A percentile compares a stretch with the other conserved stretches of the same genome.
Evolutionary conservation across 164 flowering plant genomes (phyloP).

Genomic region (Litsea cubeba): DNA sequence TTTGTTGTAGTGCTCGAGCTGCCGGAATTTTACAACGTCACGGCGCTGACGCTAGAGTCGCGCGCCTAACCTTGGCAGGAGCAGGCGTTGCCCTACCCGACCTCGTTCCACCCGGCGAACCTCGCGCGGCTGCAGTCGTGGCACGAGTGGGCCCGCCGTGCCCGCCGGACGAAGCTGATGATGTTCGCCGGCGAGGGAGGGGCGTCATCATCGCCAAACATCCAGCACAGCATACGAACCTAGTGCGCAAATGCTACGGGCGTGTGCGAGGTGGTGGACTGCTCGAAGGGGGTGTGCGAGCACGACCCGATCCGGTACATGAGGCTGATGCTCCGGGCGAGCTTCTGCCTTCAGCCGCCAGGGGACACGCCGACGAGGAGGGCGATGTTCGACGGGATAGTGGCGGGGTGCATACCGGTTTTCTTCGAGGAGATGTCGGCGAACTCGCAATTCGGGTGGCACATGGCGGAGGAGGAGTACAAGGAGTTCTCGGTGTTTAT

Average conservation of each 20-base stretch:
- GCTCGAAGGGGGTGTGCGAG: constrained; percentile 71
- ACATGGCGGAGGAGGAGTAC: constrained; percentile 55
- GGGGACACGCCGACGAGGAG: too few relatives aligned
- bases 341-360: too few relatives aligned
- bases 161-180: constrained; percentile 50
- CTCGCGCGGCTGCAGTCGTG: constrained; percentile 46
- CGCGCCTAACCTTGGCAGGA: constrained; percentile 95
- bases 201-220: constrained; percentile 46
- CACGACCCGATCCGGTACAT: constrained; percentile 81
- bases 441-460: constrained; percentile 76
- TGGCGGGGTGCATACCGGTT: too few relatives aligned
- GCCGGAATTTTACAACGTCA: constrained; percentile 74
- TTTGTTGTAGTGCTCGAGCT: too few relatives aligned
- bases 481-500: constrained; percentile 76
- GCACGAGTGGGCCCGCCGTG: constrained; percentile 47
- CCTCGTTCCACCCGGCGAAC: constrained; percentile 81
- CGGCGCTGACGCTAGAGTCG: constrained; percentile 57
- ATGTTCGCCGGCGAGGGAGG: constrained; percentile 96
- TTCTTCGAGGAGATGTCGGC: too few relatives aligned
- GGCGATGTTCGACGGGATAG: too few relatives aligned
- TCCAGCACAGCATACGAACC: constrained; percentile 63
- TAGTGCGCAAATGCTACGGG: constrained; percentile 46
- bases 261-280: constrained; percentile 69
- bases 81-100: constrained; percentile 80
- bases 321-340: too few relatives aligned